Base-by-base conservation (phyloP, 768 basidiomycete genomes). In the Clitopilus hobsonii region DNA sequence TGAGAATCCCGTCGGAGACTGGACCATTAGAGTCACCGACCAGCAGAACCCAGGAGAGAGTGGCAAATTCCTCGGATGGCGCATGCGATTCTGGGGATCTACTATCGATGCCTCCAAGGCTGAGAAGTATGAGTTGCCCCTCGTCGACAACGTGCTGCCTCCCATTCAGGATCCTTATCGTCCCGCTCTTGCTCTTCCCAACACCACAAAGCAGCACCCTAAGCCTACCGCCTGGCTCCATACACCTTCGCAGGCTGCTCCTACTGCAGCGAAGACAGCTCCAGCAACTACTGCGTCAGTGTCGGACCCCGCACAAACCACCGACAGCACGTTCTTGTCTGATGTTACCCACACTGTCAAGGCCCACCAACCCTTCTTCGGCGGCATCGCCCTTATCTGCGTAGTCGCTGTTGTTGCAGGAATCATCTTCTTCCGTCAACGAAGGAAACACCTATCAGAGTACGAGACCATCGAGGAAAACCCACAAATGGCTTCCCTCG, bases 51-150 rank as follows among this genome's bases (percentile, higher is more conserved):
- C 59, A 22, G 70, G 75, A 8, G 67, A 72, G 56, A 83, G 78
- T 49, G 85, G 85, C 38, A 75, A 71, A 8, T 94, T 99, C 76
- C 78, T 93, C 45, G 90, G 91, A 10, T 98, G 95, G 96, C 86
- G 83, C 52, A 86, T 98, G 74, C 83, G 87, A 55, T 80, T 99
- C 29, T 99, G 93, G 92, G 97, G 97, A 20, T 86, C 89, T 29
- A 75, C 85, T 23, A 78, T 89, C 49, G 92, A 98, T 67, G 71
- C 91, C 1, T 66, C 77, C 4, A 79, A 82, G 57, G 83, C 85
- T 11, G 76, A 74, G 58, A 77, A 77, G 47, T 95, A 83, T 63
- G 77, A 81, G 49, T 71, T 88, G 11, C 80, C 84, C 22, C 65
- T 76, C 11, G 71, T 79, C 13, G 79, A 85, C 16, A 69, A 77